Base-by-base conservation (phyloP, 768 basidiomycete species). In the Boletellus emodensis region DNA sequence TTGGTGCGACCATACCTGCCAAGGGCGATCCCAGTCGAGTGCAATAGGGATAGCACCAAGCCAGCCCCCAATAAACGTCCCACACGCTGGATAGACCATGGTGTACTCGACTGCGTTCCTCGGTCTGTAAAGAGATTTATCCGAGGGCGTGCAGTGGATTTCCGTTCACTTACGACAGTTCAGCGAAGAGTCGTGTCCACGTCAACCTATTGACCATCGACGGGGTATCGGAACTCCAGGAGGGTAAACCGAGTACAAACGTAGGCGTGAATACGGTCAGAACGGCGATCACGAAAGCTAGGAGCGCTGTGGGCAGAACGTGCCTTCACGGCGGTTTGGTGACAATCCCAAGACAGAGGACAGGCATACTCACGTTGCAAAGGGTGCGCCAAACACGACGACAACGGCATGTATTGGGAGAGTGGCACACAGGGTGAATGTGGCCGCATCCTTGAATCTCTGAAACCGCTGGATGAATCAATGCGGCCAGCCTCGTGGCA, bases 1-100 rank as follows among this genome's bases (percentile, higher is more conserved):
- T 47, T n/a, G 52, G n/a, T 54, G 36, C 22, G 42, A 26, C 41
- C 81, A 49, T 46, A 90, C 93, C 86, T 97, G 95, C 94, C 94
- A 97, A 7, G 94, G 91, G 34, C 92, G 79, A 62, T 94, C 94
- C 95, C 95, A 98, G 69, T 98, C 95, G 15, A 98, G 81, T 0
- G 91, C 88, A 40, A 94, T 85, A 2, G 92, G 90, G 40, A 94
- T 74, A 10, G 79, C 82, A 14, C 93, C 94, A 13, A 78, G 33
- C 94, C 93, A 96, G 39, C 79, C 75, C 6, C 94, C 95, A 17
- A 84, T 26, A 38, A 87, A 56, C 0, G 88, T 73, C 36, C 90
- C 90, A 22, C 85, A 61, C 11, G 80, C 79, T 14, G 95, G 90
- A 59, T 90, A 93, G 15, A 94, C 79, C 18, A 95, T 65, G 0